Conservation (phyloP, 2,329 filamentous ascomycete genomes). For the Emergomyces pasteurianus region DNA sequence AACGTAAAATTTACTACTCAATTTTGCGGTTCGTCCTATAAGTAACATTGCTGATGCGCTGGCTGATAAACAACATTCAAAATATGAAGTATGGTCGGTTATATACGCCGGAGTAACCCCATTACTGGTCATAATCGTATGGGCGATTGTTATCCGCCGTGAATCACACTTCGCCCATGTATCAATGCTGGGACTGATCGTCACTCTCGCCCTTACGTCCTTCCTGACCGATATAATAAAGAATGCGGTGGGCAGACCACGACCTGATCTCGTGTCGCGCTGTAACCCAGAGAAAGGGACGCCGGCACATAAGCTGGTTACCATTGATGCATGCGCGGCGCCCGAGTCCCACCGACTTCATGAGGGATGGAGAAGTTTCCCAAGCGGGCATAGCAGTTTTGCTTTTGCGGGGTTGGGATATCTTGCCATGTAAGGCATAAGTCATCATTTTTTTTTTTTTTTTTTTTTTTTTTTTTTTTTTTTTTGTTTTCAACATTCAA, state of each 20-base stretch:
- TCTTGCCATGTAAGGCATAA: slow-evolving; percentile 38
- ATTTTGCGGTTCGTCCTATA: not conserved
- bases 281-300: slow-evolving; percentile 60
- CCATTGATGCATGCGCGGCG: slow-evolving; percentile 35
- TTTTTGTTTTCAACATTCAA: no score
- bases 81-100: slow-evolving; percentile 43
- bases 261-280: slow-evolving; percentile 78
- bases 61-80: not conserved
- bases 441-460: no score
- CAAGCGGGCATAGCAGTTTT: slow-evolving; percentile 51
- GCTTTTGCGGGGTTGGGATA: slow-evolving; percentile 51
- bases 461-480: no score
- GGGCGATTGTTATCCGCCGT: slow-evolving; percentile 51
- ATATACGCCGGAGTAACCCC: slow-evolving; percentile 67
- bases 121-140: slow-evolving; percentile 51
- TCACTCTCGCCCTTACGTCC: slow-evolving; percentile 62
- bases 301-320: slow-evolving; percentile 42
- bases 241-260: slow-evolving; percentile 69
- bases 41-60: not conserved
- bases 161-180: slow-evolving; percentile 72
- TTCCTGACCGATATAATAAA: slow-evolving; percentile 88
- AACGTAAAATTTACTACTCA: not conserved
- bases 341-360: slow-evolving; percentile 46
- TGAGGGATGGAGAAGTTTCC: slow-evolving; percentile 55
- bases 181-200: slow-evolving; percentile 67